Conservation (phyloP, 495 filamentous ascomycete species). For the Neurospora pannonica region DNA sequence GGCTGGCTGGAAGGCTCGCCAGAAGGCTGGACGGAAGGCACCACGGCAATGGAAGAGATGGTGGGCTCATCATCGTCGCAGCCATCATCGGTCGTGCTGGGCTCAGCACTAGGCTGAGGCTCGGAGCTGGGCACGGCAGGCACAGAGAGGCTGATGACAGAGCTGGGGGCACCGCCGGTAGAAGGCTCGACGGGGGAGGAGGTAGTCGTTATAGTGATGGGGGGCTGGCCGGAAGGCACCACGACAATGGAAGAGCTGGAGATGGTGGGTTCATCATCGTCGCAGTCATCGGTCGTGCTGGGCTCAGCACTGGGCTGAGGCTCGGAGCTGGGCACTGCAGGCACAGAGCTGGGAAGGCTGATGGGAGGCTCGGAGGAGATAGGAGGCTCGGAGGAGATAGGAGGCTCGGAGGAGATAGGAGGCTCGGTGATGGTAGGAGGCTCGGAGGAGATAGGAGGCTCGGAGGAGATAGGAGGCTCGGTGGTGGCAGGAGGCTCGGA, state of each 20-base stretch:
- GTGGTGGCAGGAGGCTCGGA: background rate
- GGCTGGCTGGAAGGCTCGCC: background rate
- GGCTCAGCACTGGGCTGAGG: background rate
- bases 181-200: no score
- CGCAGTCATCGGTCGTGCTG: background rate
- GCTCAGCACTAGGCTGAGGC: background rate
- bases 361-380: no score
- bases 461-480: background rate
- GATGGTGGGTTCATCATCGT: background rate
- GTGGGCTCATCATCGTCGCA: background rate
- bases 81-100: background rate
- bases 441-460: background rate
- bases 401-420: background rate
- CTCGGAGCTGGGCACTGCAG: background rate
- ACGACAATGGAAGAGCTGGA: background rate
- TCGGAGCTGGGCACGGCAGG: background rate
- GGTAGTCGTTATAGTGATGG: background rate
- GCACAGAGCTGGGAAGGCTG: background rate
- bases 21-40: background rate
- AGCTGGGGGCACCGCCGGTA: no score
- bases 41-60: background rate
- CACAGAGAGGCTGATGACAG: no score
- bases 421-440: no score
- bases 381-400: no score
- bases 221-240: background rate